These are phyloP conservation scores for Otatea glauca DNA, from an alignment of 176 grass and related monocot genomes.

Conservation along the genomic window DNA sequence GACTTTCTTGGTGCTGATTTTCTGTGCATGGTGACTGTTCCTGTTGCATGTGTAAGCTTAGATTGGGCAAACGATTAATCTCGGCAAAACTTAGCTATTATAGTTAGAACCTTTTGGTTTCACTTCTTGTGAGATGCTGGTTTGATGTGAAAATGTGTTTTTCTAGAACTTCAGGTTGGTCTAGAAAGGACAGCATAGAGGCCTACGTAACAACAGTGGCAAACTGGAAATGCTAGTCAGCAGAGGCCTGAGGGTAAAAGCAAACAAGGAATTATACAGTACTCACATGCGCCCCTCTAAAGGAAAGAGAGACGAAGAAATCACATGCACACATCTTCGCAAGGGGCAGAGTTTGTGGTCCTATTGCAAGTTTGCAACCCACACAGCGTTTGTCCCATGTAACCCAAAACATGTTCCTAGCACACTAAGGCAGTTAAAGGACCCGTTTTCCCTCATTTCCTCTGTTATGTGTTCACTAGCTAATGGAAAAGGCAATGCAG, in stretches of 20 bases:
- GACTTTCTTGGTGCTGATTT: constrained; percentile 14
- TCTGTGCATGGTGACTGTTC: background rate
- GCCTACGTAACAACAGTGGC: background rate
- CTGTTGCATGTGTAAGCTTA: background rate
- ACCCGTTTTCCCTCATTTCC: background rate
- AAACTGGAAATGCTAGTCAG: background rate
- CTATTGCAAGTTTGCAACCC: constrained; percentile 13
- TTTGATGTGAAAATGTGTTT: background rate
- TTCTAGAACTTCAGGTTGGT: constrained; percentile 14
- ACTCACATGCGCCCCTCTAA: constrained; percentile 14
- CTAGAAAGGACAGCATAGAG: background rate
- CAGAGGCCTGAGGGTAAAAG: constrained; percentile 26
- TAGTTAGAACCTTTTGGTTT: background rate
- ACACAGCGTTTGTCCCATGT: constrained; percentile 12
- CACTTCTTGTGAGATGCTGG: background rate
- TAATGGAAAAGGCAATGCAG: background rate
- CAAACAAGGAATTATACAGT: constrained; percentile 12
- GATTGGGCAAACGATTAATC: background rate
- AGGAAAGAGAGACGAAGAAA: background rate
- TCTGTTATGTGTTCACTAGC: background rate
- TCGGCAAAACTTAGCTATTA: background rate
- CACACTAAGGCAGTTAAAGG: background rate
- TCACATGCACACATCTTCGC: constrained; percentile 47
- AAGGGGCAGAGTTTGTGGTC: constrained; percentile 18
- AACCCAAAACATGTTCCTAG: constrained; percentile 15